These are phyloP conservation scores for Sordaria brevicollis DNA, from an alignment of 495 filamentous ascomycete genomes.

Conservation along the genomic window DNA sequence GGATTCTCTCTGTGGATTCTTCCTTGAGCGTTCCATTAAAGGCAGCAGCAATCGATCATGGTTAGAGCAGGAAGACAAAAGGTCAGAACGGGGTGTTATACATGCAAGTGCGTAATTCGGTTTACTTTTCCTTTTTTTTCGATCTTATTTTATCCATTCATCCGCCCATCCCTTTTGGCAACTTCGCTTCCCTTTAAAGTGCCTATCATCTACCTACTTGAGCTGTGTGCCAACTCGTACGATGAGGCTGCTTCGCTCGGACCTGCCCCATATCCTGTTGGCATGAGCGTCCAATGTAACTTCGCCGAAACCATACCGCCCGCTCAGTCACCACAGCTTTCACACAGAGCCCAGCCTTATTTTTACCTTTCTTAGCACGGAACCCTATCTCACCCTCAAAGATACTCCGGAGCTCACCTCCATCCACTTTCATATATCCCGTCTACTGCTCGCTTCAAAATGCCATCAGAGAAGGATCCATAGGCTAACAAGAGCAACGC, in stretches of 20 bases:
- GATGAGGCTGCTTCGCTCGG: conserved; percentile 5
- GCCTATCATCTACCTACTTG: not conserved
- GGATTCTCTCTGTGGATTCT: not conserved
- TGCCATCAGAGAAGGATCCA: not conserved
- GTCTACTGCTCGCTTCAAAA: not conserved
- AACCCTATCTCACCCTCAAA: not conserved
- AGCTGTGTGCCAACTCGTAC: not conserved
- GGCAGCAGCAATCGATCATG: conserved; percentile 15
- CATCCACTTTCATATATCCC: not conserved
- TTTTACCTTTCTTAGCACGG: not conserved
- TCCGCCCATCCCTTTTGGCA: not conserved
- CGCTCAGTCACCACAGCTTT: not conserved
- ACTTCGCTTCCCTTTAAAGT: not conserved
- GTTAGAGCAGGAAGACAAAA: conserved; percentile 27
- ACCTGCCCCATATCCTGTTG: not conserved
- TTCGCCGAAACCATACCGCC: not conserved
- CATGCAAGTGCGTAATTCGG: conserved; percentile 28
- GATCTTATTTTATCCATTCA: not conserved
- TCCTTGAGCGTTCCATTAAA: not conserved
- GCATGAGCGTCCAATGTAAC: not conserved
- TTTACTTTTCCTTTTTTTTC: too few relatives aligned
- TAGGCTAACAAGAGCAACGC: not conserved
- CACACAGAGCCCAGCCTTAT: not conserved
- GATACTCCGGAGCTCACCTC: not conserved
- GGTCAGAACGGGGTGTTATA: conserved; percentile 26